Evolutionary conservation across 1,139 yeast genomes (phyloP), one percentile per base, ranked within the genome.

Genomic region (Suhomyces anneliseae): DNA sequence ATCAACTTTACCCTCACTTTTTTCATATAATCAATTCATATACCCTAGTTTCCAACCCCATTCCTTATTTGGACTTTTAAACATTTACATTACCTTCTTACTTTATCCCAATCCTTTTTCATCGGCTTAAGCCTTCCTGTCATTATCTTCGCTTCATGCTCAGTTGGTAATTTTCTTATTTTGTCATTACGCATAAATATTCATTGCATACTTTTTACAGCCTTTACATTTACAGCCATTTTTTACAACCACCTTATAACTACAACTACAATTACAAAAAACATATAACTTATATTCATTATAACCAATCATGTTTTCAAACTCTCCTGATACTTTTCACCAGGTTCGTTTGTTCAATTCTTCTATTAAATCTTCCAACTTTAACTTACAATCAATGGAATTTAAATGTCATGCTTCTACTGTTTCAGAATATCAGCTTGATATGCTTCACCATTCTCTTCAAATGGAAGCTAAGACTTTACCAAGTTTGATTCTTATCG

Each of bases 401-500:
- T 71, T 66, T 51, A 65, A 65, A 45, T 72, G 75, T 39, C 83
- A 78, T 57, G 63, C 63, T 34, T 57, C 58, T 11, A 59, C 69
- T 35, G 61, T 74, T 24, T 62, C 65, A 42, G 79, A 76, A 53
- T 76, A 76, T 57, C 69, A 70, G 54, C 55, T 62, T 47, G 79
- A 74, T 38, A 72, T 74, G 58, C 64, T 74, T 43, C 61, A 61
- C 43, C 79, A 75, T 52, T 62, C 72, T 49, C 57, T 74, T 40
- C 39, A 54, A 11, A 57, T 72, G 56, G 79, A 76, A 52, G 43
- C 59, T 14, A 54, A 56, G 36, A 66, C 75, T 1, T 50, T 64
- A 33, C 79, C 80, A 33, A 69, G 63, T 51, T 62, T 74, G 44
- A 54, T 66, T 42, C 64, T 76, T 47, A 76, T 76, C 49, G 77